Conservation (phyloP, 805 yeast species). For the Cyberlindnera americana region DNA sequence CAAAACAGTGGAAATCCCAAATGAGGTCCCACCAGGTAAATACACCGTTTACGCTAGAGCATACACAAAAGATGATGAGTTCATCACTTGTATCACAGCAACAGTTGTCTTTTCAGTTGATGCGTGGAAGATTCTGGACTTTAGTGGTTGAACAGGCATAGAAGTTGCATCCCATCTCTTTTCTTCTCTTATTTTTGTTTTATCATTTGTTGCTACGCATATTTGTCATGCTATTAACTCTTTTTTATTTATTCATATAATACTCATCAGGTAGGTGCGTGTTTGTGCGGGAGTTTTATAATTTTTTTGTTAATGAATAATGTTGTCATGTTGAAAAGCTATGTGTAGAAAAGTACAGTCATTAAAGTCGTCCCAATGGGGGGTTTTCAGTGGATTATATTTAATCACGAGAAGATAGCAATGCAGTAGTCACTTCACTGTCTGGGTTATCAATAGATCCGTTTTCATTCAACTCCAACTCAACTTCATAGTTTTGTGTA, state of each 20-base stretch:
- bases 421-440: conserved; percentile 20
- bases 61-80: conserved; percentile 75
- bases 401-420: conserved; percentile 16
- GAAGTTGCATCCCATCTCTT: no score
- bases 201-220: no score
- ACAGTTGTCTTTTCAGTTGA: conserved; percentile 46
- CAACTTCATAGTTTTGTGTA: conserved; percentile 9
- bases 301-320: no score
- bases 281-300: no score
- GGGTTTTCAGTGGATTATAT: background rate
- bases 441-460: conserved; percentile 10
- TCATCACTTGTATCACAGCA: conserved; percentile 81
- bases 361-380: no score
- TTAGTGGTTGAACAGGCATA: conserved; percentile 1
- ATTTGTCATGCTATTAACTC: no score
- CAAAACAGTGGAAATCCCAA: conserved; percentile 80
- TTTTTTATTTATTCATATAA: no score
- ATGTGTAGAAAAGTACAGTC: no score
- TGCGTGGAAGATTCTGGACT: conserved; percentile 24
- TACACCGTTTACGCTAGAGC: conserved; percentile 88
- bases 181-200: no score
- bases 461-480: conserved; percentile 6
- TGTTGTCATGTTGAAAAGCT: no score
- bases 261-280: no score
- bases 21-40: conserved; percentile 93